These are phyloP conservation scores for Psilocybe cyanescens DNA, from an alignment of 768 basidiomycete species.

Conservation along the genomic window DNA sequence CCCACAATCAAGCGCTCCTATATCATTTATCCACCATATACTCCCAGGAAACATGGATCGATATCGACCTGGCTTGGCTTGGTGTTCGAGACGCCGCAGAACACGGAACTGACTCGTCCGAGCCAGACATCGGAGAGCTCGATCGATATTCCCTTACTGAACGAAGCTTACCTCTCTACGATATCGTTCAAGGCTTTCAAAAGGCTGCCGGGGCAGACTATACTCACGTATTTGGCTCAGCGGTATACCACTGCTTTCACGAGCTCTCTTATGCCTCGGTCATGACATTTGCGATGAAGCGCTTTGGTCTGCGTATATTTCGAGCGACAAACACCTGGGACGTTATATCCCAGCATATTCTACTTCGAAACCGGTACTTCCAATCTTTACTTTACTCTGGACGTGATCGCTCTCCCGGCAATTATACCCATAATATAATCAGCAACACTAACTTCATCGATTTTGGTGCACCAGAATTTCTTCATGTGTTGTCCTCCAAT, in stretches of 20 bases:
- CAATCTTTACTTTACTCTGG: not conserved
- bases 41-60: not conserved
- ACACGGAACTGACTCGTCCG: not conserved
- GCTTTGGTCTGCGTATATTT: not conserved
- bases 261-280: slow-evolving; percentile 1
- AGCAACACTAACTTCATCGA: not conserved
- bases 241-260: not conserved
- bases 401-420: not conserved
- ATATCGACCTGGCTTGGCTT: slow-evolving; percentile 1
- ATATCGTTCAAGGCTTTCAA: slow-evolving; percentile 1
- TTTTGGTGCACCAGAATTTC: not conserved
- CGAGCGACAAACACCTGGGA: not conserved
- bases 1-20: not conserved
- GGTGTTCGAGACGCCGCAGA: not conserved
- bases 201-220: not conserved
- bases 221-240: not conserved
- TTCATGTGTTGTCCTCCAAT: not conserved
- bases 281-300: slow-evolving; percentile 2
- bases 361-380: not conserved
- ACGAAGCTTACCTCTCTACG: not conserved
- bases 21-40: not conserved
- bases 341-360: not conserved
- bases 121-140: not conserved
- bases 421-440: not conserved
- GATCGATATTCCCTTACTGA: not conserved